Conservation (phyloP, 192 early-diverging fungal species). For the Backusella liffmaniae region DNA sequence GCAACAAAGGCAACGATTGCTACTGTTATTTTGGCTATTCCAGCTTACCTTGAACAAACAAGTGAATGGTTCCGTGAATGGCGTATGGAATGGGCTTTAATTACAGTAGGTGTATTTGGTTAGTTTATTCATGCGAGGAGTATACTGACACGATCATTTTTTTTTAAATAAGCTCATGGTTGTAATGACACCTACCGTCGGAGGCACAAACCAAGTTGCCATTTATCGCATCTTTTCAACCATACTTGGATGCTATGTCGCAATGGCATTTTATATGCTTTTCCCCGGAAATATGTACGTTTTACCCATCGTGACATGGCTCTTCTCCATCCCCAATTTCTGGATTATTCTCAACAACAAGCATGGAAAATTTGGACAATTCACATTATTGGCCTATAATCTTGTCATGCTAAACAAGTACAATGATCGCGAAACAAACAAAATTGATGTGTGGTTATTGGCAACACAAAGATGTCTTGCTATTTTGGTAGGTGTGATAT, state of each 20-base stretch:
- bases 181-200: constrained; percentile 86
- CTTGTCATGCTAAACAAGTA: constrained; percentile 78
- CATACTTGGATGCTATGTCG: constrained; percentile 62
- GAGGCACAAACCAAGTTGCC: constrained; percentile 71
- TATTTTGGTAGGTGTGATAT: constrained; percentile 69
- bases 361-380: constrained; percentile 77
- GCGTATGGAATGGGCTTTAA: constrained; percentile 77
- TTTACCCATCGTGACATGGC: constrained; percentile 50
- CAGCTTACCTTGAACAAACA: constrained; percentile 61
- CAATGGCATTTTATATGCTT: constrained; percentile 56
- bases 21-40: constrained; percentile 58
- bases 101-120: constrained; percentile 49
- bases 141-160: neutral
- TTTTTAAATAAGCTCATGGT: constrained; percentile 47
- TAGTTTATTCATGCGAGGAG: neutral
- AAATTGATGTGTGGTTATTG: constrained; percentile 47
- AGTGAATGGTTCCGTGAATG: constrained; percentile 54
- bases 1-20: constrained; percentile 73
- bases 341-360: constrained; percentile 60
- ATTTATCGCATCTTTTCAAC: constrained; percentile 76
- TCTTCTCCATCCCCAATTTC: constrained; percentile 70
- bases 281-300: constrained; percentile 46
- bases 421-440: constrained; percentile 63
- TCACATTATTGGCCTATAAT: constrained; percentile 75
- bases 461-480: constrained; percentile 63